Evolutionary conservation across 208 protist species (phyloP).

Genomic region (Leishmania tarentolae): DNA sequence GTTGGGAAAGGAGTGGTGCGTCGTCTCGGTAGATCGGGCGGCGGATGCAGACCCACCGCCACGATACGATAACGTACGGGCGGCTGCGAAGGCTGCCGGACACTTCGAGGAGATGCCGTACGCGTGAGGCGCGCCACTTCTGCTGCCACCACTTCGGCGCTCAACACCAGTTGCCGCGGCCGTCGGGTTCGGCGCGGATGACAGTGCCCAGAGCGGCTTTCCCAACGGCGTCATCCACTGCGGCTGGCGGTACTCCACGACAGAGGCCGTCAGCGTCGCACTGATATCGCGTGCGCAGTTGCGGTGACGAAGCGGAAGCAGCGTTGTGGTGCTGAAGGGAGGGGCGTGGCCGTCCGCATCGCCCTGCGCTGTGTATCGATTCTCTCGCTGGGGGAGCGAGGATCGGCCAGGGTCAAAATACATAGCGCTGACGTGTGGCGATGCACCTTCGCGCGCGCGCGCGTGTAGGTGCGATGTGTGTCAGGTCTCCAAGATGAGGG

Average conservation of each 20-base stretch:
- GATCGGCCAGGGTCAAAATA: neutral
- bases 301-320: conserved; percentile 38
- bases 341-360: neutral
- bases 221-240: conserved; percentile 6
- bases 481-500: neutral
- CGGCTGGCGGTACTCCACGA: conserved; percentile 21
- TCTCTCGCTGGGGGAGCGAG: neutral
- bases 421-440: neutral
- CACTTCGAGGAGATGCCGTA: neutral
- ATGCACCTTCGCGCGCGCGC: neutral
- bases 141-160: neutral
- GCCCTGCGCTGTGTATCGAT: neutral
- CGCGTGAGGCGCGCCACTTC: neutral
- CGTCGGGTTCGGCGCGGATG: neutral
- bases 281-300: conserved; percentile 25
- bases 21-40: neutral
- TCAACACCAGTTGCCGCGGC: neutral
- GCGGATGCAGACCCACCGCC: neutral
- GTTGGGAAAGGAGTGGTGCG: neutral
- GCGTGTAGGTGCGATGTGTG: neutral
- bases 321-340: conserved; percentile 9
- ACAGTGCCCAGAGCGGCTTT: neutral
- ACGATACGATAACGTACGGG: neutral
- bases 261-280: conserved; percentile 16
- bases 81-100: neutral